Evolutionary conservation across 257 asterid species (phyloP).

Genomic region (Rhazya stricta): DNA sequence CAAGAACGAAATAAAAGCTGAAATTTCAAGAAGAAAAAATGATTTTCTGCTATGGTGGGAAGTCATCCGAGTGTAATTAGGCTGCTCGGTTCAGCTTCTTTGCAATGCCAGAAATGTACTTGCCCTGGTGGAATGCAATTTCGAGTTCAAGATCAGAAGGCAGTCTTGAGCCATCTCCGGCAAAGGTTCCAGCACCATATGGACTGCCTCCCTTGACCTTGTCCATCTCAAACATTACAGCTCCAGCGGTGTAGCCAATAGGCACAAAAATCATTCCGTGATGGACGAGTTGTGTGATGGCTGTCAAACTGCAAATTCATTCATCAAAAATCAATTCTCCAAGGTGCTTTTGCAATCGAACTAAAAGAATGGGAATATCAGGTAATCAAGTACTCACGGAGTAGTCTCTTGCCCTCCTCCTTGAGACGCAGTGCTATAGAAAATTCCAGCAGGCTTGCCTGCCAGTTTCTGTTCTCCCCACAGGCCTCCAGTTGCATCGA

Average conservation of each 20-base stretch:
- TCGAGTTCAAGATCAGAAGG: conserved; percentile 26
- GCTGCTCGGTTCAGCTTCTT: conserved; percentile 29
- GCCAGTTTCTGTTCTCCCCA: conserved; percentile 50
- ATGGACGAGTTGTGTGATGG: conserved; percentile 59
- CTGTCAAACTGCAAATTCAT: conserved; percentile 45
- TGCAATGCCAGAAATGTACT: conserved; percentile 29
- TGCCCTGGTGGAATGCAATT: conserved; percentile 32
- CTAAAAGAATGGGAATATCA: not conserved
- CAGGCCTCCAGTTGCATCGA: conserved; percentile 48
- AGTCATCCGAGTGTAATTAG: not conserved
- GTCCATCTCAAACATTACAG: conserved; percentile 57
- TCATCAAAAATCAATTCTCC: not conserved
- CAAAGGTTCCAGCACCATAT: conserved; percentile 39
- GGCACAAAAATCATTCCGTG: conserved; percentile 67
- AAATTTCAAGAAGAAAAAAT: not conserved
- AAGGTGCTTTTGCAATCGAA: not conserved
- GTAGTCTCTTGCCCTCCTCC: conserved; percentile 64
- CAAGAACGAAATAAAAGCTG: not conserved
- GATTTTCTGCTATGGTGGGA: not conserved
- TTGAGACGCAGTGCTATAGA: conserved; percentile 50
- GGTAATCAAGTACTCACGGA: conserved; percentile 22
- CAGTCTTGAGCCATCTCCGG: conserved; percentile 35
- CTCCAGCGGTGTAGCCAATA: conserved; percentile 60
- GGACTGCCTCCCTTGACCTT: conserved; percentile 36
- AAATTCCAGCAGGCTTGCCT: conserved; percentile 53